phyloP scores from a whole-genome alignment of 208 protist species.

The Trypanosoma theileri region DNA sequence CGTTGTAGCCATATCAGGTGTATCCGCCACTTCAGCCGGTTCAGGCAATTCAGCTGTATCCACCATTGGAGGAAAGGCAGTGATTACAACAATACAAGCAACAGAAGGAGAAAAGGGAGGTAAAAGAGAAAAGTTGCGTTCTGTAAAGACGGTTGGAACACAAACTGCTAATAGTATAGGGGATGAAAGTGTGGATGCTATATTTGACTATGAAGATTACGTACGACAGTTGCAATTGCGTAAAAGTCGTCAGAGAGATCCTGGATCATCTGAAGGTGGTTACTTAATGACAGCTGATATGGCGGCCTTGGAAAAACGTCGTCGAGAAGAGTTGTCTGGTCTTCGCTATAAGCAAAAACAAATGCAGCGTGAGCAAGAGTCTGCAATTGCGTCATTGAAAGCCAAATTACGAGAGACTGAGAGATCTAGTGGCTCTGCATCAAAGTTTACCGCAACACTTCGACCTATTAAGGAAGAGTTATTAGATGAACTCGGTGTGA shows the following conservation, averaged over 20 bases:
- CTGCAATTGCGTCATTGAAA: neutral
- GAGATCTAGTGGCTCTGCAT: neutral
- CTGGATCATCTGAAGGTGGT: conserved; percentile 6
- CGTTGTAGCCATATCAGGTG: neutral
- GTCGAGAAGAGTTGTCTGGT: neutral
- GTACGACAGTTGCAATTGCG: conserved; percentile 24
- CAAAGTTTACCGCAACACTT: neutral
- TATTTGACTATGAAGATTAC: conserved; percentile 84
- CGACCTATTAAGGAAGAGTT: conserved; percentile 18
- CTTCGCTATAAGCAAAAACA: conserved; percentile 1
- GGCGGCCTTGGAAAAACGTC: neutral
- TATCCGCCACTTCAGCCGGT: no score
- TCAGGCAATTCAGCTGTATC: no score
- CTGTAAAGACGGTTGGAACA: no score
- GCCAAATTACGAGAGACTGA: neutral
- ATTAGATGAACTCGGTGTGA: conserved; percentile 19
- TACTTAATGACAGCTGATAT: neutral
- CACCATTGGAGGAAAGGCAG: no score
- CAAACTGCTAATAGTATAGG: neutral
- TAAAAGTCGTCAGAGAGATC: conserved; percentile 8
- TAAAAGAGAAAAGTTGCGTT: no score
- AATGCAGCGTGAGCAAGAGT: neutral
- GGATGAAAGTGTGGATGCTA: conserved; percentile 47
- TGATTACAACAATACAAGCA: neutral
- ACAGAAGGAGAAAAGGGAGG: neutral